These are phyloP conservation scores for Alloascoidea hylecoeti DNA, from an alignment of 805 yeast genomes.

Conservation along the genomic window DNA sequence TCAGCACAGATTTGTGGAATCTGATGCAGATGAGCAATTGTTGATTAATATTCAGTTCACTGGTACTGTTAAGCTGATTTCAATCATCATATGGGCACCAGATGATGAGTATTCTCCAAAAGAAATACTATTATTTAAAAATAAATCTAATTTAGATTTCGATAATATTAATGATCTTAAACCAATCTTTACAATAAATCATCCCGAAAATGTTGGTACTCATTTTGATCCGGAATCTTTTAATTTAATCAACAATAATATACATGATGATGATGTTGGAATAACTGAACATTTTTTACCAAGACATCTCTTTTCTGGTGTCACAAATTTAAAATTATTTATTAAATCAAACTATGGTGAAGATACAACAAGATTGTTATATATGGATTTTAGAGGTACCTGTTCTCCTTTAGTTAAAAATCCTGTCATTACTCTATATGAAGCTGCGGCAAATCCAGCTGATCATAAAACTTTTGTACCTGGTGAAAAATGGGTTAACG, in stretches of 20 bases:
- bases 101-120: constrained; percentile 50
- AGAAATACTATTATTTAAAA: constrained; percentile 58
- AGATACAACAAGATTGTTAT: constrained; percentile 43
- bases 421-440: constrained; percentile 70
- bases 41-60: constrained; percentile 71
- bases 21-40: constrained; percentile 76
- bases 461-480: constrained; percentile 46
- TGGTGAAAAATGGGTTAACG: constrained; percentile 7
- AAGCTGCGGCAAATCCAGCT: constrained; percentile 84
- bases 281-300: constrained; percentile 79
- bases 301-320: constrained; percentile 57
- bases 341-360: constrained; percentile 55
- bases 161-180: constrained; percentile 35
- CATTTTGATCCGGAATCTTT: constrained; percentile 20
- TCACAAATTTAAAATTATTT: constrained; percentile 52
- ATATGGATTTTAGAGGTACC: constrained; percentile 73
- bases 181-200: constrained; percentile 38
- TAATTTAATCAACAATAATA: constrained; percentile 13
- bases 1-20: constrained; percentile 29
- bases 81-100: constrained; percentile 54
- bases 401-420: constrained; percentile 39
- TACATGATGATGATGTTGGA: constrained; percentile 23
- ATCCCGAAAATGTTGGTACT: constrained; percentile 38
- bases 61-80: constrained; percentile 58
- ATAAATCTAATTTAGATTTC: constrained; percentile 59